These are phyloP conservation scores for Rhododendron simsii DNA, from an alignment of 148 eudicot species.

Conservation along the genomic window DNA sequence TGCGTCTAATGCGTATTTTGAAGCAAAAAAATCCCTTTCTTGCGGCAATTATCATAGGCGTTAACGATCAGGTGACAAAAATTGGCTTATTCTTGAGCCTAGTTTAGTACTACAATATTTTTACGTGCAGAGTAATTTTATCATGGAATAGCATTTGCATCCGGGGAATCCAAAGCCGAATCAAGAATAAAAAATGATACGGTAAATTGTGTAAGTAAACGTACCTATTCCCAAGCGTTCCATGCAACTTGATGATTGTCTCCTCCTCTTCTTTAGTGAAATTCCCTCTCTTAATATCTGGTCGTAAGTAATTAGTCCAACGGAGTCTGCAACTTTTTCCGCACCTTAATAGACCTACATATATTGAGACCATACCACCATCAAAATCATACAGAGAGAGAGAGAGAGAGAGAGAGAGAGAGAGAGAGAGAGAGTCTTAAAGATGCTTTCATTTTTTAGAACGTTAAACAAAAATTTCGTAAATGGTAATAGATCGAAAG, in stretches of 20 bases:
- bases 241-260: conserved; percentile 52
- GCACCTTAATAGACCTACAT: conserved; percentile 68
- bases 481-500: neutral
- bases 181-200: no score
- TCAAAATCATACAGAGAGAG: neutral
- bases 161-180: no score
- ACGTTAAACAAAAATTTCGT: neutral
- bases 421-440: neutral
- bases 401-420: neutral
- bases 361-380: neutral
- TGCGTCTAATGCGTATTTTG: no score
- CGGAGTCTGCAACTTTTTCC: conserved; percentile 76
- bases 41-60: no score
- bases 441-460: neutral
- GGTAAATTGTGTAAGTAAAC: neutral
- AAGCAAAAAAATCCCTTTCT: no score
- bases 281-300: conserved; percentile 70
- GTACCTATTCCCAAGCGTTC: conserved; percentile 60
- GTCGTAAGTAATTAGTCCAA: conserved; percentile 67
- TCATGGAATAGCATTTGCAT: no score
- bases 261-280: conserved; percentile 65
- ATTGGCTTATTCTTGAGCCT: no score
- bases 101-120: no score
- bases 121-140: no score
- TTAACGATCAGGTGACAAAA: no score